Evolutionary conservation across 2,329 filamentous ascomycete species (phyloP).

Genomic region (Exophiala spinifera): DNA sequence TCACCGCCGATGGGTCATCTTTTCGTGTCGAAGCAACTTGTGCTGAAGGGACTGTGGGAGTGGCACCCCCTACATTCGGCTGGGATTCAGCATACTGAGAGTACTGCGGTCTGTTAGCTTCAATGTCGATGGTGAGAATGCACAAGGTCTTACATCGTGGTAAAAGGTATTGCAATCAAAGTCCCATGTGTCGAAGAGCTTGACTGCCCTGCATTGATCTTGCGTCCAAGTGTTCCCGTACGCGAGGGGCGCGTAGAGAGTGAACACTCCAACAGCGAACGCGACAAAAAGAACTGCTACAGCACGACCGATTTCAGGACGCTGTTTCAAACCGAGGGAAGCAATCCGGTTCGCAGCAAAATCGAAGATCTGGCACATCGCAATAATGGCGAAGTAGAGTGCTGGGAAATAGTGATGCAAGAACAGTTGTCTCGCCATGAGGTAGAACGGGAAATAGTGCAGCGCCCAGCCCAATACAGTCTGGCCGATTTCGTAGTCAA

Average conservation of each 20-base stretch:
- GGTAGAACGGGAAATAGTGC: slow-evolving; percentile 98
- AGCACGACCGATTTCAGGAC: slow-evolving; percentile 70
- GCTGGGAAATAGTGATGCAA: slow-evolving; percentile 98
- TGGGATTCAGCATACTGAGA: slow-evolving; percentile 35
- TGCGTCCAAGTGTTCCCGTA: slow-evolving; percentile 96
- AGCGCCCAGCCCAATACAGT: slow-evolving; percentile 92
- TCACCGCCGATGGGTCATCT: slow-evolving; percentile 33
- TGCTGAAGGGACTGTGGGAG: slow-evolving; percentile 22
- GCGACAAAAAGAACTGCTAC: slow-evolving; percentile 71
- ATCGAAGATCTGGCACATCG: slow-evolving; percentile 85
- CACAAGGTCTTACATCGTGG: slow-evolving; percentile 62
- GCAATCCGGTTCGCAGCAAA: slow-evolving; percentile 73
- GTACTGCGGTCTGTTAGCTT: slow-evolving; percentile 31
- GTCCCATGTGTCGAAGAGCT: slow-evolving; percentile 87
- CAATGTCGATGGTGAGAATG: no score
- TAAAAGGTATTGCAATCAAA: slow-evolving; percentile 97
- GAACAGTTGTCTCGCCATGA: slow-evolving; percentile 98
- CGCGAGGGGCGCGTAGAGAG: slow-evolving; percentile 79
- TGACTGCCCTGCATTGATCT: slow-evolving; percentile 77
- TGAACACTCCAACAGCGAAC: slow-evolving; percentile 71
- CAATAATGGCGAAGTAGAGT: slow-evolving; percentile 89
- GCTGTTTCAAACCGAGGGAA: slow-evolving; percentile 64
- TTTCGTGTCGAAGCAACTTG: slow-evolving; percentile 23
- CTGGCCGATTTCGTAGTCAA: slow-evolving; percentile 93
- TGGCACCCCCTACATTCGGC: slow-evolving; percentile 9